phyloP scores from a whole-genome alignment of 2,329 filamentous ascomycete species.

The Diaporthe velutina region DNA sequence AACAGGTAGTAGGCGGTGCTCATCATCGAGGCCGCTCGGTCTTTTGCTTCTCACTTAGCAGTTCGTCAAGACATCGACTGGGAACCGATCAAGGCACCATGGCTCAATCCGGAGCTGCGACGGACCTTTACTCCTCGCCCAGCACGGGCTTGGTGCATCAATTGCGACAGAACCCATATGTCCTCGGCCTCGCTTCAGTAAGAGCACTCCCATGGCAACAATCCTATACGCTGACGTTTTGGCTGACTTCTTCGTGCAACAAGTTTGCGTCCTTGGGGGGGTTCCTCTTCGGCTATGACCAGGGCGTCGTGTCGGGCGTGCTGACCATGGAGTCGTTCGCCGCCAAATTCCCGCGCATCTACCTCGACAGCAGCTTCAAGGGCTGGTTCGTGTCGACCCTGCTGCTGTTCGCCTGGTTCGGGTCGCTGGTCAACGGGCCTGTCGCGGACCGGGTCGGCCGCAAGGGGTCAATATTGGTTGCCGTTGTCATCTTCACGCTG shows the following conservation, averaged over 20 bases:
- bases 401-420: constrained; percentile 61
- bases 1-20: not conserved
- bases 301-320: constrained; percentile 62
- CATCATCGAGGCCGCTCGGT: not conserved
- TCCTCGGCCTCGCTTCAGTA: constrained; percentile 59
- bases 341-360: constrained; percentile 49
- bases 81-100: constrained; percentile 6
- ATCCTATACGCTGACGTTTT: not conserved
- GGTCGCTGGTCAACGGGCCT: constrained; percentile 59
- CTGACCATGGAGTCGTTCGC: constrained; percentile 60
- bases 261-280: constrained; percentile 52
- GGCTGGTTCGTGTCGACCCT: constrained; percentile 67
- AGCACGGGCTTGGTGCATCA: constrained; percentile 46
- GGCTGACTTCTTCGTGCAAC: not conserved
- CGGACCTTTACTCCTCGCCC: constrained; percentile 20
- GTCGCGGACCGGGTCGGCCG: constrained; percentile 52
- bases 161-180: constrained; percentile 55
- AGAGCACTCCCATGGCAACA: constrained; percentile 27
- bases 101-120: constrained; percentile 12
- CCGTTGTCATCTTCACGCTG: constrained; percentile 53
- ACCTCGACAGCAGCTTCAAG: constrained; percentile 59
- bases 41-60: not conserved
- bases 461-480: constrained; percentile 52
- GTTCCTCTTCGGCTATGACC: constrained; percentile 64
- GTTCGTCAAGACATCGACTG: not conserved